Evolutionary conservation across 179 eudicot species (phyloP).

Genomic region (Spinacia oleracea): DNA sequence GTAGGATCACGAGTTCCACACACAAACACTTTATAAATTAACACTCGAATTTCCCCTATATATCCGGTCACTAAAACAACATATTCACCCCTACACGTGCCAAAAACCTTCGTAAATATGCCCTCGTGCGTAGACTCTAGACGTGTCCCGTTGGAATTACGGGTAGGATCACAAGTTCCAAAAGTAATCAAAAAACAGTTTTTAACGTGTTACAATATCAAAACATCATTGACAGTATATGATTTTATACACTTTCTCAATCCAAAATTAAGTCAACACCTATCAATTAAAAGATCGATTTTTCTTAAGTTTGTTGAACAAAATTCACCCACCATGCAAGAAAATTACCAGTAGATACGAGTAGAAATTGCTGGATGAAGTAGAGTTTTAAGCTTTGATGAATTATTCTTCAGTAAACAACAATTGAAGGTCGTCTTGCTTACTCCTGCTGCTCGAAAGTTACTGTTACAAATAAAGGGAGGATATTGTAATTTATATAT

Average conservation of each 20-base stretch:
- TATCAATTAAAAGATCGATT: too few species aligned
- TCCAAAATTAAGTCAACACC: too few species aligned
- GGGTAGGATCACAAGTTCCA: not conserved
- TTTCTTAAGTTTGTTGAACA: too few species aligned
- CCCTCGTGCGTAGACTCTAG: too few species aligned
- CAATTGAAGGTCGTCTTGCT: not conserved
- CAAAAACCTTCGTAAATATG: too few species aligned
- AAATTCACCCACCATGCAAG: too few species aligned
- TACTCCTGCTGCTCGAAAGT: slow-evolving; percentile 18
- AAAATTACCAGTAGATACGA: slow-evolving; percentile 28
- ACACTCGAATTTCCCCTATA: too few species aligned
- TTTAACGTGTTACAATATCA: not conserved
- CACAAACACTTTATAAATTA: too few species aligned
- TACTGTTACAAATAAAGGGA: not conserved
- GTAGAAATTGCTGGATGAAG: slow-evolving; percentile 1
- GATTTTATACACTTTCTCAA: not conserved
- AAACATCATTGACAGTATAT: not conserved
- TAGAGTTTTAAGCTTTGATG: slow-evolving; percentile 12
- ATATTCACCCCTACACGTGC: too few species aligned
- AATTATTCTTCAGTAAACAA: slow-evolving; percentile 20
- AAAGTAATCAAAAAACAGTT: not conserved
- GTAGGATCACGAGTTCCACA: not conserved
- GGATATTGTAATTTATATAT: not conserved
- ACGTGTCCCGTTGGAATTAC: too few species aligned
- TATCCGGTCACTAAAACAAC: too few species aligned